Base-by-base conservation (phyloP, 768 basidiomycete species). In the Kwoniella sp. region DNA sequence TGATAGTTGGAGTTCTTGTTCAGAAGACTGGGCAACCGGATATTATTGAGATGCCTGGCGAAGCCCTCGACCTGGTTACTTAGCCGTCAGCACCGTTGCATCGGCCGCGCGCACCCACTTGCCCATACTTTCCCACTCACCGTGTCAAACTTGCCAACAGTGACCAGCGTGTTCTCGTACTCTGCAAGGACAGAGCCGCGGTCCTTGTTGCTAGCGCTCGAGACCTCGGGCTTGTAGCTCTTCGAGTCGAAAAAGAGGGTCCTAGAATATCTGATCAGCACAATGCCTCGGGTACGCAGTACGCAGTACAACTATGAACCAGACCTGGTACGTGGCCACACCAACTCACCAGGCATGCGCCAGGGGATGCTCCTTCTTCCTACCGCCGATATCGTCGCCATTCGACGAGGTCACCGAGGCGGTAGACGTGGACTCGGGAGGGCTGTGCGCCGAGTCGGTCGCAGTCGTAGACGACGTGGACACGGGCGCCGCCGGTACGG, bases 1-100 rank as follows among this genome's bases (percentile, higher is more conserved):
- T 96, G 91, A 65, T 93, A 91, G 76, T 95, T 96, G 39, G 86
- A 86, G 76, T 89, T 89, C 65, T 84, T 84, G 64, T 90, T 87
- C 28, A 93, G 82, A 65, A 83, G 82, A 28, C 88, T 89, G 10
- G 91, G 91, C 23, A 64, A 22, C 29, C 60, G 48, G 33, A 70
- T 49, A 40, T 74, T 67, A 51, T 67, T 71, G 51, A 71, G 53
- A 60, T 70, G 60, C 46, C 68, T 46, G 0, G 63, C 63, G 33
- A 69, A 71, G 1, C 62, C 64, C 31, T 71, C 62, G 23, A 71
- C 67, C 69, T 71, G 59, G 10, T n/a, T n/a, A n/a, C n/a, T n/a
- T n/a, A n/a, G n/a, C n/a, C n/a, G n/a, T 12, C 17, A 28, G 44
- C 5, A 45, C 42, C 9, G 5, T n/a, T n/a, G 11, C 23, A 41